Percentiles rank a stretch among this genome's conserved stretches.
These are phyloP conservation scores for Chytriomyces confervae DNA, from an alignment of 192 early-diverging fungal species.

Conservation along the genomic window DNA sequence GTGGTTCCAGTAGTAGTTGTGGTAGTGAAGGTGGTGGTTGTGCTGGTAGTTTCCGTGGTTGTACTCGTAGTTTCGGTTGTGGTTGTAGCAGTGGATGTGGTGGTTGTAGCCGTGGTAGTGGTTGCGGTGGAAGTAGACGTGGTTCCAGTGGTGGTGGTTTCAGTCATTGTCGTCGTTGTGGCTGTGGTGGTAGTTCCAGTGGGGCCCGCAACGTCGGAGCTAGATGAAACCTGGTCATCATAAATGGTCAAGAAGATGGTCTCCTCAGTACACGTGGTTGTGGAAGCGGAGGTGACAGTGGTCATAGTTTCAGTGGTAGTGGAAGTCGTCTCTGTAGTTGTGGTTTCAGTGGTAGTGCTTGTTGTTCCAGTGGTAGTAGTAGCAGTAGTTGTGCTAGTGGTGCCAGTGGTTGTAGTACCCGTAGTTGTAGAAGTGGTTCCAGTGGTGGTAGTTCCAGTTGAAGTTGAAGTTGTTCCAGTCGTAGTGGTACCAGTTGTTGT, in stretches of 20 bases:
- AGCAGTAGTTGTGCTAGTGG: neutral
- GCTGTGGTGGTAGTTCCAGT: slow-evolving; percentile 1
- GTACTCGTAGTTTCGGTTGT: slow-evolving; percentile 7
- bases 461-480: neutral
- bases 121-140: neutral
- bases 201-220: neutral
- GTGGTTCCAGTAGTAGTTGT: neutral
- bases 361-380: neutral
- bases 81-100: slow-evolving; percentile 4
- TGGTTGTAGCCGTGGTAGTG: slow-evolving; percentile 18
- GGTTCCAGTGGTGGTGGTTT: neutral
- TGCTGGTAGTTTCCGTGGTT: neutral
- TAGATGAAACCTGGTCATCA: neutral
- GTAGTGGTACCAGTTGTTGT: neutral
- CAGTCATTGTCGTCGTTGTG: slow-evolving; percentile 5
- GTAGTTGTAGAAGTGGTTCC: neutral
- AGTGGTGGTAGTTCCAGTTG: neutral
- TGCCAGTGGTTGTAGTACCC: neutral
- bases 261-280: neutral
- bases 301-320: neutral
- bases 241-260: neutral
- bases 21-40: neutral
- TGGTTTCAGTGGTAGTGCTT: neutral
- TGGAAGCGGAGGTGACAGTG: neutral
- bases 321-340: neutral